These are phyloP conservation scores for Sugiyamaella grinbergsii DNA, from an alignment of 1,139 yeast species.

Conservation along the genomic window DNA sequence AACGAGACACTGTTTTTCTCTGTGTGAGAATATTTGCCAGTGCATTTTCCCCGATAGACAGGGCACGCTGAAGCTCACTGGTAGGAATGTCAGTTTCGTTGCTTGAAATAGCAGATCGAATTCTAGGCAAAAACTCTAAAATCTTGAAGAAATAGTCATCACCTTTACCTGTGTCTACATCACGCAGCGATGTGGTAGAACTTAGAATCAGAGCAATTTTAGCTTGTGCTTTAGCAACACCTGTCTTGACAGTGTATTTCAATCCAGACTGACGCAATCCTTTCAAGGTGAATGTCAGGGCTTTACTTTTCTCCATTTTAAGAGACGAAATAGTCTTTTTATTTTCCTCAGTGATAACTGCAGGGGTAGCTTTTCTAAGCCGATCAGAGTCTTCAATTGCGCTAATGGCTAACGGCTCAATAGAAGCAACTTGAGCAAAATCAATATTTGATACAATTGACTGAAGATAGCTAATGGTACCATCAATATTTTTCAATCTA, in stretches of 20 bases:
- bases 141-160: conserved; percentile 69
- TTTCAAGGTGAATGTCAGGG: conserved; percentile 73
- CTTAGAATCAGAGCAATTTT: conserved; percentile 64
- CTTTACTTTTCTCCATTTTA: conserved; percentile 75
- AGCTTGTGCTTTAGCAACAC: conserved; percentile 61
- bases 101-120: conserved; percentile 61
- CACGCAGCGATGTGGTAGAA: conserved; percentile 49
- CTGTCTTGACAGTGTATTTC: conserved; percentile 64
- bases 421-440: conserved; percentile 44
- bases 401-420: conserved; percentile 57
- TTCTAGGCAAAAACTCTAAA: conserved; percentile 76
- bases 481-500: conserved; percentile 53
- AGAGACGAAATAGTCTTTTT: conserved; percentile 73
- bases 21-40: conserved; percentile 46
- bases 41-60: conserved; percentile 78
- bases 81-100: conserved; percentile 73
- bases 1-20: conserved; percentile 1
- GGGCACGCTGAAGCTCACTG: conserved; percentile 71
- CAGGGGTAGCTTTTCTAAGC: conserved; percentile 77
- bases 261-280: conserved; percentile 78
- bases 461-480: conserved; percentile 42
- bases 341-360: conserved; percentile 64
- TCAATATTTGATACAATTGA: conserved; percentile 25
- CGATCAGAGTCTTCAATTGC: conserved; percentile 60
- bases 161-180: conserved; percentile 47